Conservation (phyloP, 306 rosid species). For the Carpinus viminea region DNA sequence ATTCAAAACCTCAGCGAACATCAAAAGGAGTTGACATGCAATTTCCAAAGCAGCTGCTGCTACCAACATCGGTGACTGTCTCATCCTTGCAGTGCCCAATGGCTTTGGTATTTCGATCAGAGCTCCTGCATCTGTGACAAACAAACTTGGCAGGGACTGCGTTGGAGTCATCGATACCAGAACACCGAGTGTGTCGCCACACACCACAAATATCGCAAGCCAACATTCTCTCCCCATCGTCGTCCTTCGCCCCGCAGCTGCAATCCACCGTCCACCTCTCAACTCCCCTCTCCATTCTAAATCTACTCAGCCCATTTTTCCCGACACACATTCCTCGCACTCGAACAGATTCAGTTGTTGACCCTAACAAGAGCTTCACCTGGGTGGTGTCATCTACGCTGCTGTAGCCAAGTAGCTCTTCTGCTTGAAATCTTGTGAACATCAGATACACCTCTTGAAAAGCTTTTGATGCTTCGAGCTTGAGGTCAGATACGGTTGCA, state of each 20-base stretch:
- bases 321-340: constrained; percentile 70
- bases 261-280: constrained; percentile 98
- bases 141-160: constrained; percentile 72
- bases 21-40: constrained; percentile 43
- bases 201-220: constrained; percentile 87
- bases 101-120: constrained; percentile 28
- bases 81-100: constrained; percentile 55
- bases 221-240: constrained; percentile 96
- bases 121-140: constrained; percentile 61
- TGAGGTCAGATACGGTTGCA: constrained; percentile 68
- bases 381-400: constrained; percentile 72
- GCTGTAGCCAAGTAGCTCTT: constrained; percentile 61
- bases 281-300: constrained; percentile 83
- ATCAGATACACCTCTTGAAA: constrained; percentile 82
- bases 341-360: constrained; percentile 42
- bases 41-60: constrained; percentile 40
- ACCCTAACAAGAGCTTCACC: constrained; percentile 59
- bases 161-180: constrained; percentile 64
- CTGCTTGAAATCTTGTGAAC: constrained; percentile 70
- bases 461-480: constrained; percentile 69
- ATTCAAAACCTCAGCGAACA: constrained; percentile 35
- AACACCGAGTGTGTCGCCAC: constrained; percentile 90
- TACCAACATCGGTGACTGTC: constrained; percentile 39
- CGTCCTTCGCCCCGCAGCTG: constrained; percentile 87
- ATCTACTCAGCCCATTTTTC: constrained; percentile 65